A percentile compares a stretch with the other conserved stretches of the same genome.
phyloP scores from a whole-genome alignment of 805 yeast genomes.

The Debaryomyces maramus region DNA sequence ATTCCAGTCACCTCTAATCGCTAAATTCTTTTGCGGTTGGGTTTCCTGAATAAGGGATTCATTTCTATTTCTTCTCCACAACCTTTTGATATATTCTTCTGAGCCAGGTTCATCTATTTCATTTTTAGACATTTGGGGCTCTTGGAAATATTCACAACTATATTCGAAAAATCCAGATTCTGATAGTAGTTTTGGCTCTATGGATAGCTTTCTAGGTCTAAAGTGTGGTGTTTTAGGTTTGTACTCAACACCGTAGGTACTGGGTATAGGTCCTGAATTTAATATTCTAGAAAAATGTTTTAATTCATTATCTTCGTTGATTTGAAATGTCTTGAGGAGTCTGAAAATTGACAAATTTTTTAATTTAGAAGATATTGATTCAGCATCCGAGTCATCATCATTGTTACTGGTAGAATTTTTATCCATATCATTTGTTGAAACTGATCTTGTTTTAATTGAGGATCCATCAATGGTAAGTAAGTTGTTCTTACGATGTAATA shows the following conservation, averaged over 20 bases:
- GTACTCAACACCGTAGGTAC: slow-evolving; percentile 44
- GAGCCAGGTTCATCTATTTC: slow-evolving; percentile 94
- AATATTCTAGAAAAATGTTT: slow-evolving; percentile 38
- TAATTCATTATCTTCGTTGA: slow-evolving; percentile 41
- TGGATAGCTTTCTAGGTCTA: slow-evolving; percentile 32
- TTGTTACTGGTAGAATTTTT: not conserved
- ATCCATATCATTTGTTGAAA: slow-evolving; percentile 21
- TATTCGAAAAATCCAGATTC: slow-evolving; percentile 69
- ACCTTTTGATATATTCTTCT: slow-evolving; percentile 71
- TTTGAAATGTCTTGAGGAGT: slow-evolving; percentile 37
- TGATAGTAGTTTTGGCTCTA: slow-evolving; percentile 49
- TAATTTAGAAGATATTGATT: slow-evolving; percentile 34
- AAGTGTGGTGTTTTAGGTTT: slow-evolving; percentile 62
- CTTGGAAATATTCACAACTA: slow-evolving; percentile 89
- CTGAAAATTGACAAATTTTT: slow-evolving; percentile 35
- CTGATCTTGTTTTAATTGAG: slow-evolving; percentile 27
- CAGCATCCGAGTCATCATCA: slow-evolving; percentile 22
- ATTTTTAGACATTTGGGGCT: slow-evolving; percentile 85
- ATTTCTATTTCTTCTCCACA: slow-evolving; percentile 90
- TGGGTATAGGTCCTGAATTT: slow-evolving; percentile 35
- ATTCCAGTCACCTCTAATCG: slow-evolving; percentile 86
- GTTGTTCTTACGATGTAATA: slow-evolving; percentile 22
- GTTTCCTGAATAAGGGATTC: slow-evolving; percentile 85
- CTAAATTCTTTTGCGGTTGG: slow-evolving; percentile 82
- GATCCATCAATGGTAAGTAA: slow-evolving; percentile 30